These are phyloP conservation scores for Fusarium tanahbumbuense DNA, from an alignment of 2,329 filamentous ascomycete genomes.

Conservation along the genomic window DNA sequence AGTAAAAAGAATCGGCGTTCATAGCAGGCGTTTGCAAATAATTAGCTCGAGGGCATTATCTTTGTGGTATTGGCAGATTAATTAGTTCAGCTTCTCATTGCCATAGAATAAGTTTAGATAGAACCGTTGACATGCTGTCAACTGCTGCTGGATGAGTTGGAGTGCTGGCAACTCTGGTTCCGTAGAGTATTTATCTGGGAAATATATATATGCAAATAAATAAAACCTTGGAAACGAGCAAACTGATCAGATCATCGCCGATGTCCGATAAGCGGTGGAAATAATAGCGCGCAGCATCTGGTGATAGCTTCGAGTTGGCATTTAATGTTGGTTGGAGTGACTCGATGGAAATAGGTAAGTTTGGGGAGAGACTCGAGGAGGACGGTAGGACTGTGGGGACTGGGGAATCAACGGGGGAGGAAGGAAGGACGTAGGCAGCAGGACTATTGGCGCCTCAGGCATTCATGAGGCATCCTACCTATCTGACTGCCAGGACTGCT, in stretches of 20 bases:
- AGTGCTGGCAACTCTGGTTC: background rate
- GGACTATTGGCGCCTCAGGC: slow-evolving; percentile 10
- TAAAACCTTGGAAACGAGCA: background rate
- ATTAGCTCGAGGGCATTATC: background rate
- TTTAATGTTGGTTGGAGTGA: background rate
- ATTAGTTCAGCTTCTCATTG: background rate
- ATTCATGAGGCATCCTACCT: background rate
- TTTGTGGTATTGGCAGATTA: background rate
- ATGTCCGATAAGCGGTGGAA: background rate
- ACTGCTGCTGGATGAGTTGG: background rate
- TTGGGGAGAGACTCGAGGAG: background rate
- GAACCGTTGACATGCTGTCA: background rate
- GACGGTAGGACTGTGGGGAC: background rate
- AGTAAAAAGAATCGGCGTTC: background rate
- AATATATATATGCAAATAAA: background rate
- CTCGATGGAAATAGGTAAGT: background rate
- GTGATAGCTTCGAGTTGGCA: background rate
- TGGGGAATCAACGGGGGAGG: background rate
- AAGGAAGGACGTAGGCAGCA: slow-evolving; percentile 8
- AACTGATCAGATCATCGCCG: background rate
- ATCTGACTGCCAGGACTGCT: no score
- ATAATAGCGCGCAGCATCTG: background rate
- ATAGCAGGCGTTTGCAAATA: background rate
- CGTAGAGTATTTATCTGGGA: background rate
- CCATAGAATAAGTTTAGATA: background rate